These are phyloP conservation scores for Microascus cirrosus DNA, from an alignment of 2,329 filamentous ascomycete genomes.

Conservation along the genomic window DNA sequence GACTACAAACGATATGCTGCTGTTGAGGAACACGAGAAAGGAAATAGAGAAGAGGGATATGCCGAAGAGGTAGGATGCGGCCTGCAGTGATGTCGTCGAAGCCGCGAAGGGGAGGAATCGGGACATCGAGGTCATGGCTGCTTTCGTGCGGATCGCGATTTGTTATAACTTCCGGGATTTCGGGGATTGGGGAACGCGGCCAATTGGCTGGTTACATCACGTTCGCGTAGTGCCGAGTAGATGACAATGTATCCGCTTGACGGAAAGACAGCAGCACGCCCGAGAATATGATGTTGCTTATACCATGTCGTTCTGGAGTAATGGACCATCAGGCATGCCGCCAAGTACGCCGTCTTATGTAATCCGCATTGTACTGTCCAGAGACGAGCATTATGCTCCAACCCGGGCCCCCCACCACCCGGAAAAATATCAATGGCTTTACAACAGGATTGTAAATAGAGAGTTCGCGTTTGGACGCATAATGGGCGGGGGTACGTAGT, in stretches of 20 bases:
- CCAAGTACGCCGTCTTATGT: not conserved
- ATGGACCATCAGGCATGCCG: not conserved
- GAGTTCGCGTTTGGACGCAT: too few species aligned
- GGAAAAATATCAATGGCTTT: not conserved
- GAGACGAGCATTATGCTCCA: not conserved
- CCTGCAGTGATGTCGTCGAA: conserved; percentile 49
- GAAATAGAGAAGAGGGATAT: conserved; percentile 81
- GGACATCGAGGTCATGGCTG: conserved; percentile 23
- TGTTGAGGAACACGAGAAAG: conserved; percentile 84
- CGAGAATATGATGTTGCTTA: not conserved
- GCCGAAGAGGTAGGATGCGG: conserved; percentile 66
- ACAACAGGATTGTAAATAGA: not conserved
- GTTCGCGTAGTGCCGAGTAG: not conserved
- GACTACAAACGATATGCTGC: conserved; percentile 72
- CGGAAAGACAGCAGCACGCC: not conserved
- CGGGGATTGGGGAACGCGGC: not conserved
- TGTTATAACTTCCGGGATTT: not conserved
- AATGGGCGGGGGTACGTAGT: too few species aligned
- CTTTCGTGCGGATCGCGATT: not conserved
- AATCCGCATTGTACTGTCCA: not conserved
- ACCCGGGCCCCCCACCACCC: not conserved
- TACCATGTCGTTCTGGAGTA: not conserved
- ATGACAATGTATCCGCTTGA: not conserved
- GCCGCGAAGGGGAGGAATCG: conserved; percentile 46
- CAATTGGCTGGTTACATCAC: not conserved